Evolutionary conservation across 148 eudicot genomes (phyloP).

Genomic region (Vaccinium darrowii): DNA sequence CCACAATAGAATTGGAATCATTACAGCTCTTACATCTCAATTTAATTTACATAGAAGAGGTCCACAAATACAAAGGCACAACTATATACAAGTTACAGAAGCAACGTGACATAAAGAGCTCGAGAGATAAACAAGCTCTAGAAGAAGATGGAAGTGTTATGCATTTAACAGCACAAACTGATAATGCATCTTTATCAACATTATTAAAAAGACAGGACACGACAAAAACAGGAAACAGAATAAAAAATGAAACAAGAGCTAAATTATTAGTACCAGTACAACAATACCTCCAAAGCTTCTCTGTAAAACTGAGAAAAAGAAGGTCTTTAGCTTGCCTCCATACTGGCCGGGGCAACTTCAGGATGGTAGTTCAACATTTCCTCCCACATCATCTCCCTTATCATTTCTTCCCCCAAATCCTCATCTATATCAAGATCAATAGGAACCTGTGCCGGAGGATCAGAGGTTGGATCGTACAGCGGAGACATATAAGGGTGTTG

Average conservation of each 20-base stretch:
- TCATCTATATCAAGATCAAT: constrained; percentile 64
- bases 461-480: constrained; percentile 46
- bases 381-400: constrained; percentile 64
- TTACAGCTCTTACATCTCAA: not conserved
- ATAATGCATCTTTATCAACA: constrained; percentile 9
- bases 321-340: constrained; percentile 23
- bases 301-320: constrained; percentile 14
- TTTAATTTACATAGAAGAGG: constrained; percentile 8
- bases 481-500: constrained; percentile 71
- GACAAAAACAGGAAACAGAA: not conserved
- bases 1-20: not conserved
- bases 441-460: constrained; percentile 64
- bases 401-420: constrained; percentile 63
- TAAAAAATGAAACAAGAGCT: not conserved
- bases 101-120: not conserved
- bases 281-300: not conserved
- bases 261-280: not conserved
- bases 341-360: constrained; percentile 30
- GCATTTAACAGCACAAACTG: constrained; percentile 20
- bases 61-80: constrained; percentile 1
- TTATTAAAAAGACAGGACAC: not conserved
- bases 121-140: not conserved
- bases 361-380: constrained; percentile 72
- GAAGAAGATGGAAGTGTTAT: not conserved
- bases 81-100: constrained; percentile 6